A percentile compares a stretch with the other conserved stretches of the same genome.
Evolutionary conservation across 1,139 yeast genomes (phyloP).

Genomic region (Diutina siamensis): DNA sequence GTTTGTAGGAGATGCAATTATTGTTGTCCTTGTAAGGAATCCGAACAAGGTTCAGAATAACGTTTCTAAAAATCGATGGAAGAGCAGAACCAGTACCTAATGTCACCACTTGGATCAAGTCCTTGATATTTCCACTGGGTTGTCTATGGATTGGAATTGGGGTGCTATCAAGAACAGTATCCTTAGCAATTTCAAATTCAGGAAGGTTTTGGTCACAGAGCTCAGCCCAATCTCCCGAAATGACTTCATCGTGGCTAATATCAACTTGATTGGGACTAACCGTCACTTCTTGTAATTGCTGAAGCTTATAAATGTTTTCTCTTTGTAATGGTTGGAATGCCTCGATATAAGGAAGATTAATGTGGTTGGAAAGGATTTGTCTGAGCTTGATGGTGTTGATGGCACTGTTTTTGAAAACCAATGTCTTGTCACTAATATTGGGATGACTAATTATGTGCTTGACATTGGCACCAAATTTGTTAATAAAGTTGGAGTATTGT

Average conservation of each 20-base stretch:
- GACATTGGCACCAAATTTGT: constrained; percentile 37
- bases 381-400: constrained; percentile 45
- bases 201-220: constrained; percentile 7
- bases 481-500: constrained; percentile 34
- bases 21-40: constrained; percentile 36
- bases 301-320: constrained; percentile 15
- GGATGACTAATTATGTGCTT: constrained; percentile 65
- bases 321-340: constrained; percentile 13
- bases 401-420: constrained; percentile 48
- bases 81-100: constrained; percentile 92
- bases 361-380: constrained; percentile 38
- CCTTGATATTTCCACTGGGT: constrained; percentile 10
- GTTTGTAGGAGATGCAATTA: constrained; percentile 24
- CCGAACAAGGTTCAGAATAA: constrained; percentile 64
- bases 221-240: constrained; percentile 23
- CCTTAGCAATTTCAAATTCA: neutral
- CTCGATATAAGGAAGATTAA: constrained; percentile 35
- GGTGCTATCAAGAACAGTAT: neutral
- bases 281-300: constrained; percentile 20
- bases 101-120: constrained; percentile 60
- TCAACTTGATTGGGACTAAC: constrained; percentile 18
- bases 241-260: constrained; percentile 14
- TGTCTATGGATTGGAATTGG: neutral
- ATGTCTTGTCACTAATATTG: constrained; percentile 45
- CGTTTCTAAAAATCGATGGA: constrained; percentile 80